Base-by-base conservation (phyloP, 495 filamentous ascomycete species). In the Neurospora sp. region DNA sequence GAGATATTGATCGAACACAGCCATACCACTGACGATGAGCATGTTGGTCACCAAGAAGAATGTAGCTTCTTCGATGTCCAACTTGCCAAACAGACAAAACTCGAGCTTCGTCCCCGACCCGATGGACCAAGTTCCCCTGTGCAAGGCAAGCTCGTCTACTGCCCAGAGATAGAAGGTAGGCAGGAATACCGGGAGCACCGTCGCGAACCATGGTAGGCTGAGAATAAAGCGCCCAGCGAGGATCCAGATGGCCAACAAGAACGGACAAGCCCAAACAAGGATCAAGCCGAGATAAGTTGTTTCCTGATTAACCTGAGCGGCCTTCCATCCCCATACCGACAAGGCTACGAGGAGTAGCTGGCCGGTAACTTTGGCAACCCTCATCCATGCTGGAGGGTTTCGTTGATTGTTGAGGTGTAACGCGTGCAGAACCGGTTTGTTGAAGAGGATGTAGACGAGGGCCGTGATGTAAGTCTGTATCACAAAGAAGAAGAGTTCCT, bases 401-500 rank as follows among this genome's bases (percentile, higher is more conserved):
- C 73, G 70, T 6, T 71, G 71, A 31, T 70, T 78, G 12, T 77
- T 79, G 53, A 92, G 81, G 73, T 87, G 91, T 18, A 83, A 80
- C 1, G 87, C 80, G 71, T 89, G 84, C 27, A 92, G 86, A 18
- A 89, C 80, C 37, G 88, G 83, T 74, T 90, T 91, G 78, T 86
- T 92, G 8, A 88, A 74, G 4, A 92, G 79, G 10, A 89, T 81
- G 77, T 93, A 93, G 31, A 92, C 76, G 39, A 92, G 77, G 4
- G 86, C 86, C 6, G 90, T 92, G 77, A 85, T 90, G 77, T 91
- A 93, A 8, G 90, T 92, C 78, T 93, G 91, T 40, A 93, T 86
- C n/a, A 91, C 78, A 79, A 92, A 92, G 83, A 92, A 93, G 80
- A 92, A 92, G 31, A 92, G 73, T 75, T 92, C 91, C 77, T 93